A percentile compares a stretch with the other conserved stretches of the same genome.
Conservation (phyloP, 169 alveolate species). For the Plasmodium malariae region DNA sequence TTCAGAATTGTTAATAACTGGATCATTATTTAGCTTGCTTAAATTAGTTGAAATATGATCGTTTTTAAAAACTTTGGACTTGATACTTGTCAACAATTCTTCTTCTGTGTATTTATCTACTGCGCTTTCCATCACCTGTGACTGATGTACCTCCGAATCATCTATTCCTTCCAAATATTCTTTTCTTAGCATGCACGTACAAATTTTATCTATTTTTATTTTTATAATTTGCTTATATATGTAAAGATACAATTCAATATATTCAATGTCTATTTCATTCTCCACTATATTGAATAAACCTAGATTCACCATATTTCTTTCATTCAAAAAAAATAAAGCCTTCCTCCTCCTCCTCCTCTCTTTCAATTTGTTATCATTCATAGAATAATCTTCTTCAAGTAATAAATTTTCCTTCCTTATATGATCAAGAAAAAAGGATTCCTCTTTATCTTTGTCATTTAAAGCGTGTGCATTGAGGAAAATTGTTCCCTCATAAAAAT, state of each 20-base stretch:
- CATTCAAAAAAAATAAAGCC: conserved; percentile 6
- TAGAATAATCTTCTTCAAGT: background rate
- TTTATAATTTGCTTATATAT: conserved; percentile 29
- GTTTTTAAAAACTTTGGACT: no score
- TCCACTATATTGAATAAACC: background rate
- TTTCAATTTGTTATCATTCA: background rate
- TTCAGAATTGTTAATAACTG: no score
- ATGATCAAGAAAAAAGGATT: background rate
- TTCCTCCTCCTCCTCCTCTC: background rate
- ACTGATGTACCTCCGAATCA: background rate
- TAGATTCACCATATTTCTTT: conserved; percentile 25
- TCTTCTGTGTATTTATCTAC: background rate
- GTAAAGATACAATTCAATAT: conserved; percentile 40
- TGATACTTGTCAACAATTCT: background rate
- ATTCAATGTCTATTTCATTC: conserved; percentile 30
- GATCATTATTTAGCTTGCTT: no score
- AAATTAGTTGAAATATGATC: no score
- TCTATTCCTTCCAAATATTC: conserved; percentile 17
- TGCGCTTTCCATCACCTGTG: background rate
- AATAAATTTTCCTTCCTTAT: background rate
- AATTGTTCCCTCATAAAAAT: conserved; percentile 13
- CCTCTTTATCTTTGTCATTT: background rate
- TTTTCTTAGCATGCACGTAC: background rate
- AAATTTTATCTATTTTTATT: conserved; percentile 26
- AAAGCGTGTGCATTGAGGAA: conserved; percentile 1